phyloP scores from a whole-genome alignment of 768 basidiomycete species.

The Porphyrellus cyaneotinctus region DNA sequence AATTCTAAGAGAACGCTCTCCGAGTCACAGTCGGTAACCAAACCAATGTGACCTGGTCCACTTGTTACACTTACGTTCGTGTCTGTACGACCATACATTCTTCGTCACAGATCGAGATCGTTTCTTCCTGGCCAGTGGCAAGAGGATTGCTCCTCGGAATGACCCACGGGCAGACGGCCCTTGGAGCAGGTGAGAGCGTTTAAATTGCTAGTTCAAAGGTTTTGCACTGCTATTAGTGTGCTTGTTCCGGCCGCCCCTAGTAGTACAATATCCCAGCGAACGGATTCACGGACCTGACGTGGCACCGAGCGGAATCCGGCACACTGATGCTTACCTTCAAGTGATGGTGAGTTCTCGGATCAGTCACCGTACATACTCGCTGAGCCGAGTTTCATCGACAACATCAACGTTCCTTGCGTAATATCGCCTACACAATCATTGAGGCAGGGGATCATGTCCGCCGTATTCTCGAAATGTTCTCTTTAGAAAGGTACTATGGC shows the following conservation, averaged over 20 bases:
- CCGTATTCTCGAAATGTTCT: constrained; percentile 20
- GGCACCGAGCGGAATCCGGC: constrained; percentile 2
- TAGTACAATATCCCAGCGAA: background rate
- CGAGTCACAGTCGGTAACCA: background rate
- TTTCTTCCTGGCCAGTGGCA: background rate
- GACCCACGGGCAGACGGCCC: background rate
- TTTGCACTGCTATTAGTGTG: background rate
- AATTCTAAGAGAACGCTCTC: background rate
- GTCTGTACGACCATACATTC: background rate
- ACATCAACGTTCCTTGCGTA: constrained; percentile 17
- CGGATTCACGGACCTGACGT: constrained; percentile 4
- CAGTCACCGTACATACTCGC: constrained; percentile 3
- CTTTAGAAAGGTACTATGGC: constrained; percentile 15
- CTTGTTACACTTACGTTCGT: background rate
- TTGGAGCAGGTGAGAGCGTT: background rate
- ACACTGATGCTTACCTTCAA: background rate
- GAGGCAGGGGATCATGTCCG: constrained; percentile 28
- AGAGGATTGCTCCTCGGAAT: background rate
- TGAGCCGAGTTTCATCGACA: constrained; percentile 7
- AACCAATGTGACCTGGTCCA: background rate
- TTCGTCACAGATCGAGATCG: too few relatives aligned
- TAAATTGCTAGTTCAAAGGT: constrained; percentile 1
- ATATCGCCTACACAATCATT: constrained; percentile 24
- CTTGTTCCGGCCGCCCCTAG: constrained; percentile 17
- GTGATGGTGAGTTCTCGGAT: constrained; percentile 17